phyloP scores from a whole-genome alignment of 106 monocot species.

The Xerophyta viscosa region DNA sequence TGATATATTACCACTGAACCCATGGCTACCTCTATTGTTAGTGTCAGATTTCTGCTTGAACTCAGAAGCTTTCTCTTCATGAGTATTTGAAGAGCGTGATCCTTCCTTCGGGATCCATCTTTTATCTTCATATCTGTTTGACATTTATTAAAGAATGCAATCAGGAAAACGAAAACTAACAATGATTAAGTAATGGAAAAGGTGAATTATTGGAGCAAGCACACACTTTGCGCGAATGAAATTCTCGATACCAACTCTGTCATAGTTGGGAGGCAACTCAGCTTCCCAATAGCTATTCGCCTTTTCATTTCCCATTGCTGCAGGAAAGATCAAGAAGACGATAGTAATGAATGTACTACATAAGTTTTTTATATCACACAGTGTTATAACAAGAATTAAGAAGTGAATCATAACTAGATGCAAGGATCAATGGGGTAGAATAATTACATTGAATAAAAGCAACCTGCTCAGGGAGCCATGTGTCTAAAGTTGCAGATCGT shows the following conservation, averaged over 20 bases:
- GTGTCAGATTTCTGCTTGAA: slow-evolving; percentile 1
- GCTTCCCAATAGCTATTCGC: slow-evolving; percentile 98
- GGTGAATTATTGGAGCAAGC: too few species aligned
- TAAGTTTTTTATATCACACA: too few species aligned
- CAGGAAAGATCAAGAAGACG: slow-evolving; percentile 9
- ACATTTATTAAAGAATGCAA: neutral
- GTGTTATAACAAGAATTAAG: too few species aligned
- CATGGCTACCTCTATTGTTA: slow-evolving; percentile 17
- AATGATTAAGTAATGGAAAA: neutral
- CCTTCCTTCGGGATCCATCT: slow-evolving; percentile 10
- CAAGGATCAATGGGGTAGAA: neutral
- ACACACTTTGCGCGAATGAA: slow-evolving; percentile 92
- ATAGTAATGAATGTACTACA: neutral
- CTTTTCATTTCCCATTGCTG: slow-evolving; percentile 99
- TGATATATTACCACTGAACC: slow-evolving; percentile 11
- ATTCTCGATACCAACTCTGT: slow-evolving; percentile 98
- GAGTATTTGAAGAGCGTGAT: neutral
- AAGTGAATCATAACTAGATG: neutral
- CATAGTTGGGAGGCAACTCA: slow-evolving; percentile 89
- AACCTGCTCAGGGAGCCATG: slow-evolving; percentile 97
- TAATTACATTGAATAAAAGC: slow-evolving; percentile 89
- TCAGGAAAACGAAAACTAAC: neutral
- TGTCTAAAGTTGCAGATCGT: slow-evolving; percentile 89
- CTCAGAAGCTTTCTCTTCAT: slow-evolving; percentile 4
- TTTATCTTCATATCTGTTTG: slow-evolving; percentile 11